These are phyloP conservation scores for Suillus subaureus DNA, from an alignment of 768 basidiomycete genomes.

Conservation along the genomic window DNA sequence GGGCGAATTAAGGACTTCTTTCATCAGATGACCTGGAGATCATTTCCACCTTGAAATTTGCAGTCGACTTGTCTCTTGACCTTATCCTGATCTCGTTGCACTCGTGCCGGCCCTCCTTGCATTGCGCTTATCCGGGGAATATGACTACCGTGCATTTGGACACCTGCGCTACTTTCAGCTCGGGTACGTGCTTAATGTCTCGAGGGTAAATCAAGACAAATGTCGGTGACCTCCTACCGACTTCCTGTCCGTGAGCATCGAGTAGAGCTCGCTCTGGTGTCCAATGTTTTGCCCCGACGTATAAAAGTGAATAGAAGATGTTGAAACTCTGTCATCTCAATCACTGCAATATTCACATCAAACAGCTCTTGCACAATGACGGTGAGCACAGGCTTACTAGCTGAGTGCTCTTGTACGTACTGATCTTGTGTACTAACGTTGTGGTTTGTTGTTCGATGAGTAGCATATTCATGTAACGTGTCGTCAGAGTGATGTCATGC, in stretches of 20 bases:
- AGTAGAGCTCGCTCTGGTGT: background rate
- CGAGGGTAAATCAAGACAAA: background rate
- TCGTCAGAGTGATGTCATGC: slow-evolving; percentile 7
- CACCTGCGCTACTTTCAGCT: background rate
- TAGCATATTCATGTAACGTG: background rate
- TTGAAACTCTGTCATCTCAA: background rate
- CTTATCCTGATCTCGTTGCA: background rate
- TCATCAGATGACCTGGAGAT: too few species aligned
- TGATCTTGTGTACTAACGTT: background rate
- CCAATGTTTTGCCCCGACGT: background rate
- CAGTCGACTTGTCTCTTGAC: too few species aligned
- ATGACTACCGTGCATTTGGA: background rate
- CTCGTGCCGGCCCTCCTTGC: background rate
- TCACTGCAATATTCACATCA: background rate
- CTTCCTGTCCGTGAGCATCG: background rate
- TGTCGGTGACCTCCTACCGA: too few species aligned
- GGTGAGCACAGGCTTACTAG: too few species aligned
- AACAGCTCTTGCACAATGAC: background rate
- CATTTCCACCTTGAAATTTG: too few species aligned
- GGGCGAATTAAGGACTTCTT: too few species aligned
- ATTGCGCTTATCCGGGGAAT: background rate
- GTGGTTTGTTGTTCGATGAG: background rate
- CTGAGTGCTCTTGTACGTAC: too few species aligned
- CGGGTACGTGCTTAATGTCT: background rate
- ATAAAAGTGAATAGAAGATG: background rate